Evolutionary conservation across 2,329 filamentous ascomycete genomes (phyloP), one percentile per base, ranked within the genome.

Genomic region (Kalmusia sp.): DNA sequence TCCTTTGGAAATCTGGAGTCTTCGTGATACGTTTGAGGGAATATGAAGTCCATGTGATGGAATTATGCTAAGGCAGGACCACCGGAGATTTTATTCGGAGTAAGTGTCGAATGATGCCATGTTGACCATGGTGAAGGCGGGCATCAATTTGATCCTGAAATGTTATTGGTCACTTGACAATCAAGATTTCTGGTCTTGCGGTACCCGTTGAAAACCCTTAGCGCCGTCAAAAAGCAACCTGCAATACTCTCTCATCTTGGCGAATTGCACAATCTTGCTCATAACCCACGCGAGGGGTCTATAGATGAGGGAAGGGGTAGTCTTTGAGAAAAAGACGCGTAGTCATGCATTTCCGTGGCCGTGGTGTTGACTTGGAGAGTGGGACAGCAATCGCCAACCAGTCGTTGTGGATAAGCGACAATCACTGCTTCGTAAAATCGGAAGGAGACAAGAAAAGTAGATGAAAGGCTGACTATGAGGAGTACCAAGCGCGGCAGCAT

Each of bases 401-500:
- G 24, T 15, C 11, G 2, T 15, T 22, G 24, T 8, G 22, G 24
- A 12, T 8, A 17, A 34, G 24, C 21, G 22, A 33, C 28, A 33
- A 17, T 24, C 24, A 19, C 28, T 34, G 21, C 12, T 12, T 17
- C 19, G 28, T 46, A 8, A 17, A 50, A 47, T 12, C n/a, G 47
- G 52, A 50, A 54, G 52, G 52, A 50, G 52, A 35, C 52, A 40
- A 51, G 41, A 17, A 43, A 38, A 39, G 15, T 28, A 46, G 12
- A 54, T 35, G 40, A 28, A 45, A 39, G 6, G 14, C 4, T 15
- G 1, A 6, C 22, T 33, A 33, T 6, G 30, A 14, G 21, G 24
- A 22, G 31, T 34, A 33, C 38, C 14, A 41, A 24, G 22, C 15
- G 9, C 14, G 17, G 6, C 17, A 24, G 11, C 28, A 37, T 17